Evolutionary conservation across 305 asterid genomes (phyloP).

Genomic region (Ruellia speciosa): DNA sequence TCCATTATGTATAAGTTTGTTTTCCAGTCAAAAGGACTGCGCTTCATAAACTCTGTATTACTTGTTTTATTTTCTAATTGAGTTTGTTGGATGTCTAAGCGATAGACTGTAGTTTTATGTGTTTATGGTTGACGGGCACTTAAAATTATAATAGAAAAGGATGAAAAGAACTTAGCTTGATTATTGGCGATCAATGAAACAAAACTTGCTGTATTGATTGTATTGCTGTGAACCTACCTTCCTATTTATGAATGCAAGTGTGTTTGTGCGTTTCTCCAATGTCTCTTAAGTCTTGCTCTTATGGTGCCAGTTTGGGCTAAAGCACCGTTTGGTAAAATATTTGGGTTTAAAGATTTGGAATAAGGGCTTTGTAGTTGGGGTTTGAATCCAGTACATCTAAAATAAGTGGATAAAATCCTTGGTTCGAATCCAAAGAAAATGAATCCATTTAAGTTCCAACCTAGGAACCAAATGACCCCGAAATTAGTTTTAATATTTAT

Average conservation of each 20-base stretch:
- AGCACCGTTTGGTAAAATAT: no score
- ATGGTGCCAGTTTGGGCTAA: no score
- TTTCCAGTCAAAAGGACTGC: neutral
- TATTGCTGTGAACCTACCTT: neutral
- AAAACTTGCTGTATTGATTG: neutral
- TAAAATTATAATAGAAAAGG: neutral
- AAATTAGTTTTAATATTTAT: no score
- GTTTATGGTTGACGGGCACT: neutral
- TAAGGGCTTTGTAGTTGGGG: no score
- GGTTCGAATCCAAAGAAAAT: no score
- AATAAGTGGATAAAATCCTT: no score
- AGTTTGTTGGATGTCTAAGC: conserved; percentile 10
- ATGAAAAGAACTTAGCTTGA: neutral
- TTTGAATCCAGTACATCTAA: no score
- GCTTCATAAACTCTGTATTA: conserved; percentile 2
- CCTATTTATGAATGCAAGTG: neutral
- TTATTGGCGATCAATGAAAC: neutral
- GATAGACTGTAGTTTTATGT: neutral
- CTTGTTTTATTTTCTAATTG: neutral
- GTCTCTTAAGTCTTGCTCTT: neutral
- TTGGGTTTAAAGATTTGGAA: no score
- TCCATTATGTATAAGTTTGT: neutral
- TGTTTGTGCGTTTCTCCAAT: neutral
- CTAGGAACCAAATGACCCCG: no score
- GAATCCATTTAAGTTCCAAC: neutral